These are phyloP conservation scores for Phialophora tarda DNA, from an alignment of 2,329 filamentous ascomycete genomes.

Conservation along the genomic window DNA sequence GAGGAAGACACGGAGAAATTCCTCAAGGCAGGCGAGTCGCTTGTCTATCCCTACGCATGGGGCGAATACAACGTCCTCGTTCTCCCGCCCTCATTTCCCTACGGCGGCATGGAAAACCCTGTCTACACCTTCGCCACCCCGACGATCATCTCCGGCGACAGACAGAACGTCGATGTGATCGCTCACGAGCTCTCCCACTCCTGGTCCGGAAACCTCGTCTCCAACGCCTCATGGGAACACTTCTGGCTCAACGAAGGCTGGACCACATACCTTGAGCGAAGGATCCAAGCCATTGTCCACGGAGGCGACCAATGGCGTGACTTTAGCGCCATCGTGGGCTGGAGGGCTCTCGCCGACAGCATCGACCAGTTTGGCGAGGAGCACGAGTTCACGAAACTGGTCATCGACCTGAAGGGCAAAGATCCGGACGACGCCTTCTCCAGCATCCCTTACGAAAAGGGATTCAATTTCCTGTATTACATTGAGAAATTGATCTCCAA, in stretches of 20 bases:
- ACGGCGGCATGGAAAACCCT: constrained; percentile 91
- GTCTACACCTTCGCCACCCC: constrained; percentile 95
- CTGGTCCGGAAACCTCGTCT: constrained; percentile 82
- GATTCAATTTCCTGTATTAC: constrained; percentile 90
- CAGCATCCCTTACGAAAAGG: constrained; percentile 92
- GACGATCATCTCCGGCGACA: constrained; percentile 87
- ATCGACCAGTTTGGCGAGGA: constrained; percentile 78
- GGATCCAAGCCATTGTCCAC: constrained; percentile 77
- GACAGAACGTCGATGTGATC: constrained; percentile 94
- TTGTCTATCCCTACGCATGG: constrained; percentile 89
- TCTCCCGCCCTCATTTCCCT: constrained; percentile 86
- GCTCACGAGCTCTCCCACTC: constrained; percentile 79
- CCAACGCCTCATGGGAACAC: constrained; percentile 59
- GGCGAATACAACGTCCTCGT: constrained; percentile 93
- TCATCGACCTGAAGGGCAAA: constrained; percentile 83
- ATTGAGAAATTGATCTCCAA: constrained; percentile 85
- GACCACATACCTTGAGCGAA: constrained; percentile 92
- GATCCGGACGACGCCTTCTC: constrained; percentile 97
- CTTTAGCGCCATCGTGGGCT: constrained; percentile 95
- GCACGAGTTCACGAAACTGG: constrained; percentile 91
- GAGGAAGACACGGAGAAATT: constrained; percentile 91
- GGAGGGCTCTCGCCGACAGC: constrained; percentile 86
- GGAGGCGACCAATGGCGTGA: constrained; percentile 79
- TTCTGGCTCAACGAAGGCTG: constrained; percentile 76
- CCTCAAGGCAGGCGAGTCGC: constrained; percentile 79